Evolutionary conservation across 2,329 filamentous ascomycete species (phyloP), one percentile per base, ranked within the genome.

Genomic region (Hortaea werneckii): DNA sequence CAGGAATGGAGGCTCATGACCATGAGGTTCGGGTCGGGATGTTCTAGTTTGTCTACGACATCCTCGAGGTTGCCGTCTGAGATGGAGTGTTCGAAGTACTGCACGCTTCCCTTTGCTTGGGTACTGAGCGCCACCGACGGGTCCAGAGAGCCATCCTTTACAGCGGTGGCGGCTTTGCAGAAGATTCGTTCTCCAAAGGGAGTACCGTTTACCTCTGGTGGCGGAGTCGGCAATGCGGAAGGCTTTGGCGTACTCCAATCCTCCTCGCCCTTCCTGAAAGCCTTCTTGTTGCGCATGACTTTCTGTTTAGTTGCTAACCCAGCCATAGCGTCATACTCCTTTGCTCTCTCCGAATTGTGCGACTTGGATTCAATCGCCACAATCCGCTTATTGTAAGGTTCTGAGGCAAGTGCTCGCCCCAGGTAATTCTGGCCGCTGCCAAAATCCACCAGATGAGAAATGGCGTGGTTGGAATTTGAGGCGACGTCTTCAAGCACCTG

Each of bases 361-460:
- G 86, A 82, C 51, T 82, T 81, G 48, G 87, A 85, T 66, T 98
- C 92, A 30, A 98, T 87, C 1, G 90, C 92, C 45, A 96, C 80
- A 38, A 96, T 84, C 54, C 88, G 80, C 57, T 82, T 81, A 58
- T 89, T 86, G 67, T 94, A 95, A 0, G 89, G 88, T 44, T 82
- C 75, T 50, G 83, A 87, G 10, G 90, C 90, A 47, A 98, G 72
- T 1, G 87, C 85, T 40, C 92, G 78, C 1, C 92, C 90, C 3
- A 98, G 79, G 60, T 98, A 98, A 61, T 95, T 96, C 64, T 96
- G 90, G 0, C 92, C 92, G 44, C 88, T 95, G 28, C 92, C 92
- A 65, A 96, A 95, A 67, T 98, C 92, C 41, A 96, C 83, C 48
- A 95, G 80, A 67, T 96, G 89, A 0, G 87, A 86, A 49, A 95